Evolutionary conservation across 225 moss, liverwort and hornwort genomes (phyloP).

Genomic region (Polytrichum commune): DNA sequence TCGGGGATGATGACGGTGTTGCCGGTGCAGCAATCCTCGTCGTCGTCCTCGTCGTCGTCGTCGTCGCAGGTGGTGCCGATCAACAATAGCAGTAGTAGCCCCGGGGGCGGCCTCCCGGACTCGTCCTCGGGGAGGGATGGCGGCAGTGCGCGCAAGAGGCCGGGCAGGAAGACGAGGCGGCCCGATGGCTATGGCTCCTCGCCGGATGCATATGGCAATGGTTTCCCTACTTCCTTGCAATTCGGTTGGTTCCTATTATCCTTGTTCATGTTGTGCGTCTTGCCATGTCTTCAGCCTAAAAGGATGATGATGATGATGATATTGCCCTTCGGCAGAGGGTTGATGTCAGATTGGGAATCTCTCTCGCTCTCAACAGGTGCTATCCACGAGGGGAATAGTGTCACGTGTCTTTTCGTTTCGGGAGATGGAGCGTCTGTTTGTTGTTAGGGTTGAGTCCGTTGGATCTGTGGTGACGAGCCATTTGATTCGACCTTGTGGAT

Average conservation of each 20-base stretch:
- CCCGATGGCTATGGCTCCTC: constrained; percentile 40
- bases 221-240: constrained; percentile 33
- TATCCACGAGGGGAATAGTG: no score
- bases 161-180: constrained; percentile 44
- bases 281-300: no score
- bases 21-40: constrained; percentile 14
- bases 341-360: no score
- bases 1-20: constrained; percentile 14
- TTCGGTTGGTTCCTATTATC: constrained; percentile 24
- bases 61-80: constrained; percentile 24
- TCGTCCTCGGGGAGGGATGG: constrained; percentile 21
- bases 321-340: no score
- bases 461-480: no score
- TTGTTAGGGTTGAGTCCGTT: background rate
- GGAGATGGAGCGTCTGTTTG: no score
- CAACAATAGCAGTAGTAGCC: background rate
- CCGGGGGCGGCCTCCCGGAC: constrained; percentile 12
- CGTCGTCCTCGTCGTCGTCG: background rate
- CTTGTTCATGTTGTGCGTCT: background rate
- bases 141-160: constrained; percentile 45
- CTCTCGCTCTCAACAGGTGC: no score
- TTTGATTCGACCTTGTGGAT: no score
- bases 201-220: constrained; percentile 29
- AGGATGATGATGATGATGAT: no score
- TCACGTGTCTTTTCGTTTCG: no score